Percentiles rank a stretch among this genome's conserved stretches.
These are phyloP conservation scores for Gracilaria caudata DNA, from an alignment of 23 red algal genomes.

Conservation along the genomic window DNA sequence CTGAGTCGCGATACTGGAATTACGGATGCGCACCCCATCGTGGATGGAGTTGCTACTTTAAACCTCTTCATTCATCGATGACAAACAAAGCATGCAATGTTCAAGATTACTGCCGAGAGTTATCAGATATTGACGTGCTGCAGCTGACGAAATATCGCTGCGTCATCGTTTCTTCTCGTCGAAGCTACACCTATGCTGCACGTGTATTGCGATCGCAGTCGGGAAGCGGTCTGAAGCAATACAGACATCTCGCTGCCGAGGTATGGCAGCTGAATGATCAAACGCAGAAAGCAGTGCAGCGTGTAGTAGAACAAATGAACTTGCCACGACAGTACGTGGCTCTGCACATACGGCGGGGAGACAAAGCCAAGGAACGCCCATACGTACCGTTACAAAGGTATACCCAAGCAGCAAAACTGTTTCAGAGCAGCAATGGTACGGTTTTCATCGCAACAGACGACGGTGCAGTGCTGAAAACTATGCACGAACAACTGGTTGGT, in stretches of 20 bases:
- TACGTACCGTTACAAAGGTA: slow-evolving; percentile 49
- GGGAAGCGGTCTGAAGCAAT: not conserved
- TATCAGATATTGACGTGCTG: not conserved
- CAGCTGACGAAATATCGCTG: not conserved
- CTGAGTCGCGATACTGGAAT: slow-evolving; percentile 63
- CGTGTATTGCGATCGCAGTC: not conserved
- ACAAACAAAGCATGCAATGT: not conserved
- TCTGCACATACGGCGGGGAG: slow-evolving; percentile 73
- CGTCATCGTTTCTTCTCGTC: slow-evolving; percentile 16
- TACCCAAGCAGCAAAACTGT: slow-evolving; percentile 13
- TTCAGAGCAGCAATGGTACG: not conserved
- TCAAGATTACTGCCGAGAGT: slow-evolving; percentile 14
- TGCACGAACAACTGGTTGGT: slow-evolving; percentile 39
- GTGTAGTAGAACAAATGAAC: not conserved
- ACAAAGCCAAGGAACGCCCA: slow-evolving; percentile 67
- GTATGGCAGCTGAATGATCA: slow-evolving; percentile 42
- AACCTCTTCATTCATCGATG: not conserved
- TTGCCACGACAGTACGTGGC: slow-evolving; percentile 47
- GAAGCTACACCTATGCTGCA: slow-evolving; percentile 3
- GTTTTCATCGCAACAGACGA: slow-evolving; percentile 79
- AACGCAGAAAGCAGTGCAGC: not conserved
- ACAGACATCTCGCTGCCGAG: not conserved
- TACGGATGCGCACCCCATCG: slow-evolving; percentile 67
- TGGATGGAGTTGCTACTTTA: slow-evolving; percentile 75
- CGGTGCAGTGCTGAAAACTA: not conserved